Evolutionary conservation across 2,329 filamentous ascomycete genomes (phyloP), one percentile per base, ranked within the genome.

Genomic region (Penicillium italicum): DNA sequence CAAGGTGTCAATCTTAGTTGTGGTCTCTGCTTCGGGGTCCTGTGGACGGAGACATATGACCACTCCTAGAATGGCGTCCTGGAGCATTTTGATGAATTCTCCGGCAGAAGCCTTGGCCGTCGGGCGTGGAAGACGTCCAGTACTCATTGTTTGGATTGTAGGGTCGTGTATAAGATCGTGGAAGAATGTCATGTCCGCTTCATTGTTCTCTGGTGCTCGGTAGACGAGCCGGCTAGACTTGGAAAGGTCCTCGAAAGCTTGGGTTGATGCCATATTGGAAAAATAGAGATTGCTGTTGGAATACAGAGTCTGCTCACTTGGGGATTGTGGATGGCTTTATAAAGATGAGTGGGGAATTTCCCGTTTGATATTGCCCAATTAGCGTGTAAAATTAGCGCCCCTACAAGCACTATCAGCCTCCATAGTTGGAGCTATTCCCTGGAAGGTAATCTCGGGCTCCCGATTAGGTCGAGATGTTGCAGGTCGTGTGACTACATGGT

Each of bases 101-200:
- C 40, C 47, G 5, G 47, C 26, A 2, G 46, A 43, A 1, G 0
- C 5, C 12, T 20, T 38, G 5, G 26, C 18, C 4, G 16, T 6
- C 3, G 53, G 53, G 5, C 41, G 47, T 2, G 16, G 31, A 9
- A 55, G 33, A 12, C 53, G 47, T 2, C 6, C 16, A 6, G 47
- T 55, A 26, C 53, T 51, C 34, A 51, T 7, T 22, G 20, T 38
- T 45, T 55, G 47, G 3, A 50, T 45, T 30, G 22, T 51, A 5
- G 33, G 30, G 12, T 58, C 55, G 3, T 50, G 52, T 16, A 55
- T 22, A 11, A 61, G 37, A 3, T 37, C 12, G 2, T 59, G 46
- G 11, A 62, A 12, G 12, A 61, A 62, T 38, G 45, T 33, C 7
- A 57, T 51, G 22, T 62, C 58, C 20, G 52, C 58, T n/a, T 52